phyloP scores from a whole-genome alignment of 2,329 filamentous ascomycete species.

The Fusarium dlaminii region DNA sequence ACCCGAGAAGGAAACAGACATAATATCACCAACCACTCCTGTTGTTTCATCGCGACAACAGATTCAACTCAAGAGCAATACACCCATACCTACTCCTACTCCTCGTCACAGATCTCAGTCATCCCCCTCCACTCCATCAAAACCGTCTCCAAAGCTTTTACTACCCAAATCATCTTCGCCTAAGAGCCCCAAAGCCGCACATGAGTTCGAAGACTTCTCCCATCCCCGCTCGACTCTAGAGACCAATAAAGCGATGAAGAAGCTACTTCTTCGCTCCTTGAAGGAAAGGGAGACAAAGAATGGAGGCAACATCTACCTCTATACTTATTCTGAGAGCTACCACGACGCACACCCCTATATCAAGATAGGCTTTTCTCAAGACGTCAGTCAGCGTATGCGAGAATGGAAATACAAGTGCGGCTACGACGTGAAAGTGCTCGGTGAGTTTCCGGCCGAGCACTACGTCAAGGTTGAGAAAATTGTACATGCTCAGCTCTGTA shows the following conservation, averaged over 20 bases:
- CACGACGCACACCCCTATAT: conserved; percentile 28
- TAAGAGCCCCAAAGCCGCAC: neutral
- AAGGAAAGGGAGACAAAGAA: neutral
- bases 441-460: conserved; percentile 20
- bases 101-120: neutral
- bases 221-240: neutral
- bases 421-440: conserved; percentile 37
- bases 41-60: neutral
- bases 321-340: conserved; percentile 34
- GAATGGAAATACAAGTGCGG: conserved; percentile 36
- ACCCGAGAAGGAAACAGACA: neutral
- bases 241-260: conserved; percentile 33
- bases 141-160: neutral
- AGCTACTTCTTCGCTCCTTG: conserved; percentile 15
- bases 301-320: conserved; percentile 41
- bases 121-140: neutral
- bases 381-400: conserved; percentile 38
- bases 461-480: conserved; percentile 44
- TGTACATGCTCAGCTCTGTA: conserved; percentile 43
- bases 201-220: conserved; percentile 34
- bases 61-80: neutral
- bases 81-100: neutral
- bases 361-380: conserved; percentile 45
- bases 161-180: neutral
- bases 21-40: neutral